These are phyloP conservation scores for Fraxinus sp. DNA, from an alignment of 305 asterid genomes.

Conservation along the genomic window DNA sequence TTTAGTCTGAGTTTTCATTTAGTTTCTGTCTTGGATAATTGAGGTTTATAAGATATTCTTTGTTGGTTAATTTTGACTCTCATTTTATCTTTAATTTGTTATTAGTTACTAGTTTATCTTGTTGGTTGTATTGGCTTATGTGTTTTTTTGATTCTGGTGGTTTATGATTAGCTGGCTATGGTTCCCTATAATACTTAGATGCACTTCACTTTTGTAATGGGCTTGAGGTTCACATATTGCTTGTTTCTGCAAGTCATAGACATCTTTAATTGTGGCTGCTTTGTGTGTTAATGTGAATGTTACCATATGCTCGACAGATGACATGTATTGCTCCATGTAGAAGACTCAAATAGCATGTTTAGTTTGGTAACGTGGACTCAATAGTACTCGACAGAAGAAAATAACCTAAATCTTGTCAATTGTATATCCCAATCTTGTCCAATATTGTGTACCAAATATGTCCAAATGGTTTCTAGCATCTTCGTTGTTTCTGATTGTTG, in stretches of 20 bases:
- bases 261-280: background rate
- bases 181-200: conserved; percentile 1
- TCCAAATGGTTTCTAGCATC: background rate
- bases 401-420: background rate
- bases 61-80: background rate
- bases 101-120: background rate
- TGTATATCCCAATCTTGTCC: background rate
- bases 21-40: background rate
- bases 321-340: background rate
- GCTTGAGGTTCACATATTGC: background rate
- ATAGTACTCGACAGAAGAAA: background rate
- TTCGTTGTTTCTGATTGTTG: background rate
- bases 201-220: background rate
- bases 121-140: conserved; percentile 1
- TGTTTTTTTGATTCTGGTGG: conserved; percentile 6
- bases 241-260: background rate
- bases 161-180: background rate
- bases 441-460: background rate
- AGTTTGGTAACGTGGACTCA: background rate
- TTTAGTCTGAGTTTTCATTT: conserved; percentile 3
- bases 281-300: background rate
- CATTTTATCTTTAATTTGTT: background rate
- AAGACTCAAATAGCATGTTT: background rate
- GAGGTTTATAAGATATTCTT: background rate
- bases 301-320: background rate